Conservation (phyloP, 2,329 filamentous ascomycete species). For the Fusarium tjaetaba region DNA sequence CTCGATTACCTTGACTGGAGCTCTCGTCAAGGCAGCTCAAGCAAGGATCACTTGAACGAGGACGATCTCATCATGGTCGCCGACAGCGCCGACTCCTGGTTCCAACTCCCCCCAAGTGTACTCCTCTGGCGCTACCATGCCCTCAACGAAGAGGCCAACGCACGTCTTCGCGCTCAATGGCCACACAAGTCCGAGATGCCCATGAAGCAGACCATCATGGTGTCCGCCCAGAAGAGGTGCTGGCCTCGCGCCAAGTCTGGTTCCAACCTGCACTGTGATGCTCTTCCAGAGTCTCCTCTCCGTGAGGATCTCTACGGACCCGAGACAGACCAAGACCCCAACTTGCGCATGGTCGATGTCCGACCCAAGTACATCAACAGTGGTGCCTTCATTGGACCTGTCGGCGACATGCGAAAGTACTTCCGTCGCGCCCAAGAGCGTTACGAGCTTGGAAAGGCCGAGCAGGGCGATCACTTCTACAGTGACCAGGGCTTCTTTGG, state of each 20-base stretch:
- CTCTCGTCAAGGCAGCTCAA: background rate
- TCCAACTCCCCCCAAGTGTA: conserved; percentile 44
- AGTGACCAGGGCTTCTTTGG: conserved; percentile 46
- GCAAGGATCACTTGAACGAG: conserved; percentile 25
- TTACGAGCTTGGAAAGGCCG: conserved; percentile 28
- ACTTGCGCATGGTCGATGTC: conserved; percentile 10
- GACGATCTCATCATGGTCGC: conserved; percentile 44
- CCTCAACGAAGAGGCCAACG: conserved; percentile 27
- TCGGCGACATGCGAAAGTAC: conserved; percentile 38
- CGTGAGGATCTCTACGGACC: conserved; percentile 38
- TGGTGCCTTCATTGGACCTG: conserved; percentile 44
- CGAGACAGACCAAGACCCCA: conserved; percentile 28
- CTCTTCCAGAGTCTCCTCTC: conserved; percentile 24
- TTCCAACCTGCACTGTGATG: conserved; percentile 30
- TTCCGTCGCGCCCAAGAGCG: conserved; percentile 35
- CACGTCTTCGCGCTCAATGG: conserved; percentile 25
- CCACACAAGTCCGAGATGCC: conserved; percentile 10
- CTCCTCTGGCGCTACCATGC: conserved; percentile 43
- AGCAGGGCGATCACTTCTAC: conserved; percentile 20
- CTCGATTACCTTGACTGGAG: conserved; percentile 43
- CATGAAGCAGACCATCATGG: conserved; percentile 41
- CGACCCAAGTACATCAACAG: conserved; percentile 45
- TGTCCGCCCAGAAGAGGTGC: conserved; percentile 38
- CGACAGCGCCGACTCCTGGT: conserved; percentile 45
- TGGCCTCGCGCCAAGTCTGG: conserved; percentile 25